Percentiles rank a stretch among this genome's conserved stretches.
Evolutionary conservation across 2,329 filamentous ascomycete species (phyloP).

Genomic region (Aspergillus sp.): DNA sequence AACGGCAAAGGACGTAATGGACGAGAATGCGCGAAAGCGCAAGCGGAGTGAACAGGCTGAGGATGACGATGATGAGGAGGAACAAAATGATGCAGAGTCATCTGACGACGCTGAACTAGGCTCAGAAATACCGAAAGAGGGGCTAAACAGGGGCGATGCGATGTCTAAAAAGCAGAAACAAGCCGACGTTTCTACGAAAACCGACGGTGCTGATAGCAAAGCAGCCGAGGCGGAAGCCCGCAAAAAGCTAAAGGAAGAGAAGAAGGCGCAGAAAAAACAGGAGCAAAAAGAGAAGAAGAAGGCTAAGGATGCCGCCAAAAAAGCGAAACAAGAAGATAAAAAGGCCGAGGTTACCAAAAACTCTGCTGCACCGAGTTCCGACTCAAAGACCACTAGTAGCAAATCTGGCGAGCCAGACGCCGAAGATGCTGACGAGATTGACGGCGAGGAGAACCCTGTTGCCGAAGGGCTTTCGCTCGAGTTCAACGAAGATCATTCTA

Average conservation of each 20-base stretch:
- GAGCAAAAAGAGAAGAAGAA: conserved; percentile 52
- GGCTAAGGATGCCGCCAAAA: conserved; percentile 38
- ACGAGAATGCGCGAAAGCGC: conserved; percentile 77
- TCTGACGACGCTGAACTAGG: conserved; percentile 46
- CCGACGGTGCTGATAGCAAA: conserved; percentile 20
- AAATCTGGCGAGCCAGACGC: conserved; percentile 24
- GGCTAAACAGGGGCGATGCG: conserved; percentile 52
- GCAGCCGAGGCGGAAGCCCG: conserved; percentile 35
- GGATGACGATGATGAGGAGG: conserved; percentile 22
- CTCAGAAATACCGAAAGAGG: conserved; percentile 59
- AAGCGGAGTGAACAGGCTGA: conserved; percentile 67
- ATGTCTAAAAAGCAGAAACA: conserved; percentile 59
- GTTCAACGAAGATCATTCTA: conserved; percentile 41
- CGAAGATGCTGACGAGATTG: conserved; percentile 26
- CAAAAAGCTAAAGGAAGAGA: conserved; percentile 41
- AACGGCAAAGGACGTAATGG: conserved; percentile 89
- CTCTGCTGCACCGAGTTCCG: conserved; percentile 20
- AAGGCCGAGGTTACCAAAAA: conserved; percentile 25
- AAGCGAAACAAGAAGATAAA: conserved; percentile 37
- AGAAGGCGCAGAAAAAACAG: conserved; percentile 49
- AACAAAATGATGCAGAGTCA: conserved; percentile 35
- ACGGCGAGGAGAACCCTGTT: conserved; percentile 35
- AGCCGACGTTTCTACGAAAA: conserved; percentile 29
- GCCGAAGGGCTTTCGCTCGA: conserved; percentile 54
- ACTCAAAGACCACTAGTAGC: conserved; percentile 20